Evolutionary conservation across 2,329 filamentous ascomycete genomes (phyloP), one percentile per base, ranked within the genome.

Genomic region (Clonostachys solani): DNA sequence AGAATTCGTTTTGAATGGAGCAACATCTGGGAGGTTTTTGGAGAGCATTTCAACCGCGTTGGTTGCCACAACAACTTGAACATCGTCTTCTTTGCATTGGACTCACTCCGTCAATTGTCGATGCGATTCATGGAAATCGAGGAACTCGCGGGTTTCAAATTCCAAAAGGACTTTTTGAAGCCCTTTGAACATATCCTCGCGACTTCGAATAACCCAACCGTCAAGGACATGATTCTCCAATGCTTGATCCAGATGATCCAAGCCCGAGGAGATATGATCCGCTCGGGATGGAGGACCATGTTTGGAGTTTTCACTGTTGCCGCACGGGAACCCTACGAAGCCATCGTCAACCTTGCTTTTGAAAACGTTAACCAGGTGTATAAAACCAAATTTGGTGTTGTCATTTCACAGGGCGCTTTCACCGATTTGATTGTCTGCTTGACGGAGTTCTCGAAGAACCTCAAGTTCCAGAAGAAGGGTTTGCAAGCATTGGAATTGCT

Each of bases 181-280:
- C 94, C 95, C 0, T 99, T 99, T 58, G 92, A 99, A 70, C 90
- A 97, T 64, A 91, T 99, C 57, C 89, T 99, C 72, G 86, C 88
- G 49, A 97, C 99, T 64, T 94, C 91, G 40, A 89, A 78, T 53
- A 90, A 94, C 52, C 84, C 96, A 16, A 84, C 89, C 1, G 94
- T 99, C 57, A 99, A 99, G 67, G 94, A 99, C 58, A 92, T 99
- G 87, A 90, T 96, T 42, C 73, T 99, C 19, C 84, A 92, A 40
- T 99, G 95, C 62, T 74, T 99, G 51, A 95, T 96, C 48, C 95
- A 99, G 67, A 99, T 99, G 95, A 96, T 99, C 43, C 94, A 99
- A 69, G 92, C 92, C 33, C 81, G 89, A 49, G 95, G 95, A 6
- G 88, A 96, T 66, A 97, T 97, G 57, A 99, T 99, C 60, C 86